Percentiles rank a stretch among this genome's conserved stretches.
These are phyloP conservation scores for Chlorella sorokiniana DNA, from an alignment of 139 green algal genomes.

Conservation along the genomic window DNA sequence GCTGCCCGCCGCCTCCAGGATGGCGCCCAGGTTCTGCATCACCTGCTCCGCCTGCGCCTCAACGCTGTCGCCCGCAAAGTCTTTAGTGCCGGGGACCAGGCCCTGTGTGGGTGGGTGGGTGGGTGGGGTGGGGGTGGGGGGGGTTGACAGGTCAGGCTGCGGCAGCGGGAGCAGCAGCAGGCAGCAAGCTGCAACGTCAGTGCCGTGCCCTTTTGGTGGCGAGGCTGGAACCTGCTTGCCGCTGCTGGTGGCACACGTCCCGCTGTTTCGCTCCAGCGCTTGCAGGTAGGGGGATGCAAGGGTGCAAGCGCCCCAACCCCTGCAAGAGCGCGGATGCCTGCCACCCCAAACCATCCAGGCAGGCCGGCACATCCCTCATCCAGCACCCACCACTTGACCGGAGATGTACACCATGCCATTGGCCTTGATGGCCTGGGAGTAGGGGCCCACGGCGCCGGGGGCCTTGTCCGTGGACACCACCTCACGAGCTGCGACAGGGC, in stretches of 20 bases:
- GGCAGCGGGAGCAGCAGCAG: too few species aligned
- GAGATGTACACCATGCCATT: conserved; percentile 87
- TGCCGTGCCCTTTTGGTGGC: too few species aligned
- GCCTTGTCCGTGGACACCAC: conserved; percentile 78
- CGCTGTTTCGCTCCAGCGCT: too few species aligned
- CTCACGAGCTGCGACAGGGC: conserved; percentile 17
- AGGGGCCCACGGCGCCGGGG: conserved; percentile 91
- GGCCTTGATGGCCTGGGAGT: conserved; percentile 88
- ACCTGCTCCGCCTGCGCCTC: conserved; percentile 84
- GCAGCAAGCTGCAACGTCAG: too few species aligned
- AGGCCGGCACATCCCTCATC: neutral
- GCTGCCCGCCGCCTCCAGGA: conserved; percentile 85
- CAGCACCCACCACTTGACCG: conserved; percentile 74
- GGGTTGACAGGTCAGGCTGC: too few species aligned
- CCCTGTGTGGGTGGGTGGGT: neutral
- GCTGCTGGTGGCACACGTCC: too few species aligned
- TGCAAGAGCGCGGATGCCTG: too few species aligned
- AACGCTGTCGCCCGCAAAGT: conserved; percentile 79
- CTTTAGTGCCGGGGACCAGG: conserved; percentile 67
- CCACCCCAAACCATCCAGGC: too few species aligned
- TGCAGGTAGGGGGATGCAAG: too few species aligned
- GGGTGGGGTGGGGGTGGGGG: too few species aligned
- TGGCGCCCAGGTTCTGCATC: conserved; percentile 93
- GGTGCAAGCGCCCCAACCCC: too few species aligned
- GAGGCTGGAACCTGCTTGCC: too few species aligned